Base-by-base conservation (phyloP, 495 filamentous ascomycete genomes). In the Aspergillus sclerotiicarbonarius region DNA sequence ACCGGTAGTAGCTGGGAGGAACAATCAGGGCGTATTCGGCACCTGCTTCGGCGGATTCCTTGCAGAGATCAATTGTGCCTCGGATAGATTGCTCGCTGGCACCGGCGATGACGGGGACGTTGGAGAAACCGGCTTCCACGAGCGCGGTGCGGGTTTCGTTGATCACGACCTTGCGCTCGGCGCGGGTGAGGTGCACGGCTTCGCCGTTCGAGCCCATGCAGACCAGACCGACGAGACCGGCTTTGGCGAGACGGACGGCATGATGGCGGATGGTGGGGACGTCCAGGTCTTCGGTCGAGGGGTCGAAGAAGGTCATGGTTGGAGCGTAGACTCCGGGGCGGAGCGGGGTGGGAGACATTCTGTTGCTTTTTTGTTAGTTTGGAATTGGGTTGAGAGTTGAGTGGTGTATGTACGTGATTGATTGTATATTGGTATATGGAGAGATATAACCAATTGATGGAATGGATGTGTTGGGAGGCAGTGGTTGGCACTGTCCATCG, bases 181-280 rank as follows among this genome's bases (percentile, higher is more conserved):
- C 78, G 33, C 83, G 83, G 53, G 85, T 88, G 56, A 92, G 84
- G 69, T 95, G 90, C 54, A 91, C 88, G 16, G 90, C 90, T 75
- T 95, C 91, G 19, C 91, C 91, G 68, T 95, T 95, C 56, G 89
- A 93, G 47, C 91, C 91, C 88, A 93, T 92, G 61, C 88, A 88
- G 9, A 95, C 89, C 12, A 96, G 80, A 10, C 91, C 90, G 41
- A 86, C 88, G 10, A 96, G 85, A 18, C 91, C 91, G 53, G 83
- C 89, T 73, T 85, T 79, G 20, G 88, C 91, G n/a, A 95, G 83
- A 43, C 90, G 89, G 50, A 89, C 84, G 31, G 88, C 88, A 65
- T 94, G 90, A 51, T 81, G 84, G 68, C 87, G 89, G 76, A 93
- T 88, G 56, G 86, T 81, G 6, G 86, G 80, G 61, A 90, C 82